These are phyloP conservation scores for Pholiota microspora DNA, from an alignment of 768 basidiomycete species.

Conservation along the genomic window DNA sequence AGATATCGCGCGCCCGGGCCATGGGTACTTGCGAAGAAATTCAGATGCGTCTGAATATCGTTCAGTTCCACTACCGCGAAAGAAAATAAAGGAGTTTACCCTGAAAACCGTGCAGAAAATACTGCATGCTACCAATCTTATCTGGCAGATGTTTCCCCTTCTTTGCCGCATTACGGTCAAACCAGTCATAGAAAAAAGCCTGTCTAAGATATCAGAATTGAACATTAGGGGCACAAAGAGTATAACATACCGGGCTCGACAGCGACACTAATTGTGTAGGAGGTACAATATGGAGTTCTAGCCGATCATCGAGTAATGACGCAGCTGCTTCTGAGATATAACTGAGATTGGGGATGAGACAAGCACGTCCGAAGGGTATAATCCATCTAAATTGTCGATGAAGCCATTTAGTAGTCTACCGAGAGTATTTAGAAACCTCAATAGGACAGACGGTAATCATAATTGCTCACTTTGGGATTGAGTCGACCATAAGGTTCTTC, in stretches of 20 bases:
- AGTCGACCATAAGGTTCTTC: conserved; percentile 87
- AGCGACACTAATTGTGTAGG: conserved; percentile 81
- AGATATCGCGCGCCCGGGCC: conserved; percentile 80
- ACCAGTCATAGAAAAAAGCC: conserved; percentile 94
- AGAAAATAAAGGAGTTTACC: conserved; percentile 36
- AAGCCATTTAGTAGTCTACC: conserved; percentile 86
- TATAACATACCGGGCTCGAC: conserved; percentile 61
- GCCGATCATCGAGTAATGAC: conserved; percentile 72
- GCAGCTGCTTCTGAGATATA: conserved; percentile 91
- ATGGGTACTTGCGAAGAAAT: conserved; percentile 82
- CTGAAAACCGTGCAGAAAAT: conserved; percentile 81
- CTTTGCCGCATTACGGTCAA: conserved; percentile 77
- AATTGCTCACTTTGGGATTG: conserved; percentile 69
- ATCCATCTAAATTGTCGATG: conserved; percentile 88
- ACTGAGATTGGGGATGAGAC: conserved; percentile 87
- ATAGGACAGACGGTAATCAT: background rate
- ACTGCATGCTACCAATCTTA: conserved; percentile 91
- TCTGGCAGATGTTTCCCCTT: conserved; percentile 83
- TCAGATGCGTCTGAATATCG: conserved; percentile 72
- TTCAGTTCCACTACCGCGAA: background rate
- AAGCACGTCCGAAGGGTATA: conserved; percentile 87
- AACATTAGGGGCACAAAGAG: background rate
- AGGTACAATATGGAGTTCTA: conserved; percentile 80
- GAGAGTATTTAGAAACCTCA: background rate
- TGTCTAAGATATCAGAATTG: conserved; percentile 22